Evolutionary conservation across 2,329 filamentous ascomycete genomes (phyloP).

Genomic region (Aspergillus udagawae): DNA sequence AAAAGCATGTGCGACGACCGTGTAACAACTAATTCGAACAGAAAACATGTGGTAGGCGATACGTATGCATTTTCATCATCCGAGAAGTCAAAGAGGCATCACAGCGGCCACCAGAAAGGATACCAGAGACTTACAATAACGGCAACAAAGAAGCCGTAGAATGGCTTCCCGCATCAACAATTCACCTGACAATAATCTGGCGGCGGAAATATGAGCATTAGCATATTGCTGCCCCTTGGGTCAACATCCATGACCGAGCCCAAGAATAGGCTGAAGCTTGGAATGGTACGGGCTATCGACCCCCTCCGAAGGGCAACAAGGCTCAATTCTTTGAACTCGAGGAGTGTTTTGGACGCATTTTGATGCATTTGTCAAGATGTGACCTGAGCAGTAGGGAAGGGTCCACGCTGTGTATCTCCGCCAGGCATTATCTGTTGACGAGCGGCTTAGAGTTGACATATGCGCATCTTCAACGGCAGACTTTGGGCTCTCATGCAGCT

Average conservation of each 20-base stretch:
- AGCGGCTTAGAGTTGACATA: slow-evolving; percentile 55
- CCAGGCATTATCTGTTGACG: slow-evolving; percentile 44
- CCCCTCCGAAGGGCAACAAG: no score
- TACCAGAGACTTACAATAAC: slow-evolving; percentile 5
- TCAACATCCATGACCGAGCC: slow-evolving; percentile 26
- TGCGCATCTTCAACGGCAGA: slow-evolving; percentile 51
- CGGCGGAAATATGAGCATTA: slow-evolving; percentile 16
- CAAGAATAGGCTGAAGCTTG: background rate
- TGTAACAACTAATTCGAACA: background rate
- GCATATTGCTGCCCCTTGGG: background rate
- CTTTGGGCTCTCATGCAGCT: slow-evolving; percentile 50
- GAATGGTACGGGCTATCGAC: no score
- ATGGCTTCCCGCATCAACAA: background rate
- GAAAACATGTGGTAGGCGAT: no score
- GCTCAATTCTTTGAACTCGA: no score
- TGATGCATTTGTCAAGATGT: no score
- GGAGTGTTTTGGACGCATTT: no score
- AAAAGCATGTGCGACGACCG: background rate
- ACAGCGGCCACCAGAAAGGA: background rate
- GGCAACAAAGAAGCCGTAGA: slow-evolving; percentile 3
- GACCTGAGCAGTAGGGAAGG: slow-evolving; percentile 10
- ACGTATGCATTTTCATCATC: background rate
- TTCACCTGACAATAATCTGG: slow-evolving; percentile 20
- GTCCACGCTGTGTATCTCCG: slow-evolving; percentile 5
- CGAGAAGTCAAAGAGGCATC: no score